Evolutionary conservation across 768 basidiomycete species (phyloP).

Genomic region (Tricholomella constricta): DNA sequence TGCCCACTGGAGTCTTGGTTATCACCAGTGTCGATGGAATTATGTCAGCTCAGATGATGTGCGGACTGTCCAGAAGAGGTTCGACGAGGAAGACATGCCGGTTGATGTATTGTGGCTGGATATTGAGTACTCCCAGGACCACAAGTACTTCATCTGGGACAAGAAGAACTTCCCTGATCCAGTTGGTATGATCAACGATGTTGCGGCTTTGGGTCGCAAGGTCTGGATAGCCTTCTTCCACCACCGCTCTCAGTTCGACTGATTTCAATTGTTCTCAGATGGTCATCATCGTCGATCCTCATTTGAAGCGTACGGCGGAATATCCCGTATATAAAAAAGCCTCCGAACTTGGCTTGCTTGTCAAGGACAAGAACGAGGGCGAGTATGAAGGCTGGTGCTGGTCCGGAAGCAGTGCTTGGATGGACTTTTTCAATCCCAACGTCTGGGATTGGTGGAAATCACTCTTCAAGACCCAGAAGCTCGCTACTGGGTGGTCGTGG

Average conservation of each 20-base stretch:
- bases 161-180: conserved; percentile 91
- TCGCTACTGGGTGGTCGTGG: conserved; percentile 68
- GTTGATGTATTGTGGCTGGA: conserved; percentile 98
- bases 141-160: conserved; percentile 98
- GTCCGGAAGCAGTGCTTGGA: conserved; percentile 95
- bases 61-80: conserved; percentile 77
- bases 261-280: conserved; percentile 57
- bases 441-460: conserved; percentile 91
- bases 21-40: conserved; percentile 99
- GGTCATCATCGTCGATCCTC: conserved; percentile 97
- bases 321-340: conserved; percentile 89
- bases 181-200: conserved; percentile 88
- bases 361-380: conserved; percentile 78
- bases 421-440: conserved; percentile 93
- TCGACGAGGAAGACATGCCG: conserved; percentile 94
- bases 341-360: conserved; percentile 76
- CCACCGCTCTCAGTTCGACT: neutral
- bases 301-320: conserved; percentile 78
- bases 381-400: conserved; percentile 99
- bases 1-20: conserved; percentile 86
- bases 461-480: conserved; percentile 68
- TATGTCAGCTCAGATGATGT: conserved; percentile 91
- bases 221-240: conserved; percentile 36
- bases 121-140: conserved; percentile 92
- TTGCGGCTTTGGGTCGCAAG: conserved; percentile 84